phyloP scores from a whole-genome alignment of 495 filamentous ascomycete genomes.

The Polyplosphaeria fusca region DNA sequence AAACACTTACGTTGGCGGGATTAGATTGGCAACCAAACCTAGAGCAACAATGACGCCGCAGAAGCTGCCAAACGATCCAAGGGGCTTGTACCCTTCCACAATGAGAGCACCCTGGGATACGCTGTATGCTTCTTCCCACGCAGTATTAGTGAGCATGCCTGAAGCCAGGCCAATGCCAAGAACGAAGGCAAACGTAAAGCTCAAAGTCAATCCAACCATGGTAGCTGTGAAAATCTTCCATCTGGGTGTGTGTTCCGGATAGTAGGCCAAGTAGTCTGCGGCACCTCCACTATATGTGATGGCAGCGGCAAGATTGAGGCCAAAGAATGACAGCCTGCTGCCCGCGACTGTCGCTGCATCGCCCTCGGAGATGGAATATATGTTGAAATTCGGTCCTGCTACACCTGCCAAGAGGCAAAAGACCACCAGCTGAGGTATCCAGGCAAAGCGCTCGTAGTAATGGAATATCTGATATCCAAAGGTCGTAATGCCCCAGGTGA shows the following conservation, averaged over 20 bases:
- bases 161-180: slow-evolving; percentile 71
- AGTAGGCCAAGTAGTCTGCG: slow-evolving; percentile 66
- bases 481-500: slow-evolving; percentile 64
- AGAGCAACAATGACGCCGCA: slow-evolving; percentile 68
- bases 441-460: slow-evolving; percentile 69
- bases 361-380: slow-evolving; percentile 50
- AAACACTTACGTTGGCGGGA: slow-evolving; percentile 56
- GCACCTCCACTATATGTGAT: slow-evolving; percentile 61
- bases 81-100: slow-evolving; percentile 59
- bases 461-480: slow-evolving; percentile 74
- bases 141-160: slow-evolving; percentile 45
- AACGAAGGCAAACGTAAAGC: slow-evolving; percentile 58
- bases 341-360: slow-evolving; percentile 53
- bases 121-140: slow-evolving; percentile 42
- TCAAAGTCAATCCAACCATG: slow-evolving; percentile 48
- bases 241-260: slow-evolving; percentile 52
- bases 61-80: slow-evolving; percentile 69
- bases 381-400: slow-evolving; percentile 62
- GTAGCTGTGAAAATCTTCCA: slow-evolving; percentile 41
- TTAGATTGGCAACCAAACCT: slow-evolving; percentile 67
- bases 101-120: slow-evolving; percentile 64
- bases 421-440: slow-evolving; percentile 64
- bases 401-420: slow-evolving; percentile 65
- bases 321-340: slow-evolving; percentile 67
- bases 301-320: slow-evolving; percentile 60